Percentiles rank a stretch among this genome's conserved stretches.
These are phyloP conservation scores for Arxiozyma telluris DNA, from an alignment of 1,139 yeast species.

Conservation along the genomic window DNA sequence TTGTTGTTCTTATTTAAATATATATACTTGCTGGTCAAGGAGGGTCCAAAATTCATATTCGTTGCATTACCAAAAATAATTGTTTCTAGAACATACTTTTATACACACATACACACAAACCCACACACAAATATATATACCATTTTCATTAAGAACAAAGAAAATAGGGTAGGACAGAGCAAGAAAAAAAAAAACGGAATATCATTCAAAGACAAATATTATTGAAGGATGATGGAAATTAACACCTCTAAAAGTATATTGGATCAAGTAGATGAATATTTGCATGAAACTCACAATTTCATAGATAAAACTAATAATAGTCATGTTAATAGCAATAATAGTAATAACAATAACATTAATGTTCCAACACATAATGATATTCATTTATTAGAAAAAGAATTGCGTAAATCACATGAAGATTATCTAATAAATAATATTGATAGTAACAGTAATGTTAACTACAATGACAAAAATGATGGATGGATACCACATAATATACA, in stretches of 20 bases:
- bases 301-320: background rate
- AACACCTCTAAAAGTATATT: conserved; percentile 23
- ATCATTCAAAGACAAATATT: background rate
- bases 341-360: background rate
- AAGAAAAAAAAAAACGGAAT: no score
- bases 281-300: conserved; percentile 13
- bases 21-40: background rate
- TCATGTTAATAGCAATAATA: background rate
- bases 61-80: background rate
- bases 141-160: background rate
- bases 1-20: background rate
- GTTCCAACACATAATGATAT: background rate
- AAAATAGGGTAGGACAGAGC: background rate
- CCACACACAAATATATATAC: no score
- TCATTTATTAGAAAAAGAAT: background rate
- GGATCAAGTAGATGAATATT: conserved; percentile 29
- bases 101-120: background rate
- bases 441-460: background rate
- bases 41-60: no score
- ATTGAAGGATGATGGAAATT: conserved; percentile 8
- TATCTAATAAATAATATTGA: background rate
- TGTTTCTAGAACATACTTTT: background rate
- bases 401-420: background rate
- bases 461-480: background rate
- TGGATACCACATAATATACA: conserved; percentile 9